Percentiles rank a stretch among this genome's conserved stretches.
Evolutionary conservation across 2,329 filamentous ascomycete genomes (phyloP).

Genomic region (Colletotrichum limetticola): DNA sequence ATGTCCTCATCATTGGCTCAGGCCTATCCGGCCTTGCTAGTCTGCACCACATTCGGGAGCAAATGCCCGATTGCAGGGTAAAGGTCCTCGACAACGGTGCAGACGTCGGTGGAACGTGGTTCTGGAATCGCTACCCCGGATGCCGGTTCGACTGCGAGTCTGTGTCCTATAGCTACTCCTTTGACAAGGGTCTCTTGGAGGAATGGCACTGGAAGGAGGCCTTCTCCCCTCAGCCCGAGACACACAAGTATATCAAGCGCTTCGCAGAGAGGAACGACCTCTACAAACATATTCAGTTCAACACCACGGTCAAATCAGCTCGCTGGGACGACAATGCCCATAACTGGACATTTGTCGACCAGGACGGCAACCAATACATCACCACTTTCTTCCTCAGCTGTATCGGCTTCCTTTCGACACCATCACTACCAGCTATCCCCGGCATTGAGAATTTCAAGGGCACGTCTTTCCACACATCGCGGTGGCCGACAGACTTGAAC

Average conservation of each 20-base stretch:
- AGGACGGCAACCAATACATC: slow-evolving; percentile 8
- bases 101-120: slow-evolving; percentile 60
- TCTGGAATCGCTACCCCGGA: slow-evolving; percentile 62
- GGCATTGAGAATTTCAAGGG: slow-evolving; percentile 36
- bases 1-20: slow-evolving; percentile 21
- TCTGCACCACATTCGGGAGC: slow-evolving; percentile 24
- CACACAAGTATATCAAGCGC: slow-evolving; percentile 4
- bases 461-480: slow-evolving; percentile 35
- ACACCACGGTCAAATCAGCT: slow-evolving; percentile 1
- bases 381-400: slow-evolving; percentile 7
- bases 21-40: slow-evolving; percentile 25
- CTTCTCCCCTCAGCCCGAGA: slow-evolving; percentile 18
- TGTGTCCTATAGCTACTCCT: slow-evolving; percentile 14
- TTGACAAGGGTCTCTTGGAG: slow-evolving; percentile 12
- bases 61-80: slow-evolving; percentile 13
- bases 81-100: slow-evolving; percentile 50
- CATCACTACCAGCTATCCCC: slow-evolving; percentile 46
- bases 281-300: not conserved
- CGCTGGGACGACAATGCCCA: not conserved
- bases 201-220: slow-evolving; percentile 24
- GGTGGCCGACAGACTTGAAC: slow-evolving; percentile 34
- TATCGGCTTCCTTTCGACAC: slow-evolving; percentile 41
- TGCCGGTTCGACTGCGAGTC: slow-evolving; percentile 61
- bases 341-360: slow-evolving; percentile 7
- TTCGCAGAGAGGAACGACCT: not conserved